These are phyloP conservation scores for Asterochloris sp. DNA, from an alignment of 139 green algal species.

Conservation along the genomic window DNA sequence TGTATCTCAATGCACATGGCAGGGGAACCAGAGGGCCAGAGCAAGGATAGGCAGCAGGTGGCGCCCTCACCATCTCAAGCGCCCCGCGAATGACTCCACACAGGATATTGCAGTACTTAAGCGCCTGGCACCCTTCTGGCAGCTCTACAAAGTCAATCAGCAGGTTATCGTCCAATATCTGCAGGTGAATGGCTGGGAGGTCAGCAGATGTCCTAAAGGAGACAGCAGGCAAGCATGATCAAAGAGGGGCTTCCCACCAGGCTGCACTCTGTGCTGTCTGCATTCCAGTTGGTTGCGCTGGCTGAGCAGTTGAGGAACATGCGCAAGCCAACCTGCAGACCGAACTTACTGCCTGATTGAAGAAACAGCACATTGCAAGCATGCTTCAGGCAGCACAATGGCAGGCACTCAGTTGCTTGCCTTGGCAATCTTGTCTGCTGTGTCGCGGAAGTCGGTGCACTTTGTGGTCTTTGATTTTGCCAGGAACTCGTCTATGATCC, in stretches of 20 bases:
- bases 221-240: neutral
- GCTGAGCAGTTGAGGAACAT: constrained; percentile 91
- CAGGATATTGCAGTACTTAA: constrained; percentile 91
- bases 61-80: constrained; percentile 73
- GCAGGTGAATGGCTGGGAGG: neutral
- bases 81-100: constrained; percentile 87
- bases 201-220: neutral
- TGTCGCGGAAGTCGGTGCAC: constrained; percentile 83
- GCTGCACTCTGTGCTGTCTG: constrained; percentile 81
- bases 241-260: constrained; percentile 39
- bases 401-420: constrained; percentile 20
- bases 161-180: constrained; percentile 89
- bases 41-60: too few relatives aligned
- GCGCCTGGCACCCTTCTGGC: constrained; percentile 59
- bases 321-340: constrained; percentile 50
- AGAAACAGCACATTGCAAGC: neutral
- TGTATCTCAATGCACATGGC: neutral
- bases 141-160: constrained; percentile 97
- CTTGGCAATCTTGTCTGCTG: constrained; percentile 76
- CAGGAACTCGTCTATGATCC: constrained; percentile 95
- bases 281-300: constrained; percentile 77
- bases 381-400: neutral
- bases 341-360: too few relatives aligned
- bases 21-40: neutral
- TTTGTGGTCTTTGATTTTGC: constrained; percentile 70